phyloP scores from a whole-genome alignment of 2,329 filamentous ascomycete genomes.

The Venturia asperata region DNA sequence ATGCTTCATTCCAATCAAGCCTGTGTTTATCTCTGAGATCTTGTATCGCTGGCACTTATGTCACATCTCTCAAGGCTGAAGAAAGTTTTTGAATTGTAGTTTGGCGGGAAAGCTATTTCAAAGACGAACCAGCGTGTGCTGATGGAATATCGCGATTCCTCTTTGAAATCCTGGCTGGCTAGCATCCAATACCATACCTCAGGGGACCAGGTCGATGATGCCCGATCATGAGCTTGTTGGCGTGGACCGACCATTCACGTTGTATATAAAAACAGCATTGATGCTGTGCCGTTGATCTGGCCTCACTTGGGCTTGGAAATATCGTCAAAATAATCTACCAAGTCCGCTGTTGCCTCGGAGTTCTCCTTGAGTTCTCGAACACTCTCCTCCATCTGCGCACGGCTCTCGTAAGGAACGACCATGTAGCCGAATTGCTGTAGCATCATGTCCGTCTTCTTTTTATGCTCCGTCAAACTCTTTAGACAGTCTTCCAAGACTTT shows the following conservation, averaged over 20 bases:
- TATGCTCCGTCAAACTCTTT: conserved; percentile 3
- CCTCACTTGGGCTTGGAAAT: background rate
- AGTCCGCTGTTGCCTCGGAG: background rate
- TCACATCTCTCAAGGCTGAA: background rate
- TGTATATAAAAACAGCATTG: background rate
- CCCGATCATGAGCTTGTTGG: background rate
- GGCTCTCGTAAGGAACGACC: background rate
- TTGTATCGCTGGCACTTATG: too few species aligned
- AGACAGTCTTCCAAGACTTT: background rate
- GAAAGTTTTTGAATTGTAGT: background rate
- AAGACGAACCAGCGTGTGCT: background rate
- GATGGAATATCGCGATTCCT: background rate
- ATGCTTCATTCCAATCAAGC: too few species aligned
- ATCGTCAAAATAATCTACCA: conserved; percentile 5
- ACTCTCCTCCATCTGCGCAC: background rate
- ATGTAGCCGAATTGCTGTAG: background rate
- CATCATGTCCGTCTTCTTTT: conserved; percentile 3
- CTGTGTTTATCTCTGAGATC: too few species aligned
- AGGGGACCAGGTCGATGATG: background rate
- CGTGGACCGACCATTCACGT: background rate
- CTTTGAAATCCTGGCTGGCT: background rate
- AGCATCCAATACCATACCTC: background rate
- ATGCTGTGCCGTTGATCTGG: background rate
- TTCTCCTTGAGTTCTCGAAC: background rate
- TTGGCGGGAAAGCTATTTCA: background rate